Percentiles rank a stretch among this genome's conserved stretches.
Conservation (phyloP, 768 basidiomycete species). For the Mycena epipterygia region DNA sequence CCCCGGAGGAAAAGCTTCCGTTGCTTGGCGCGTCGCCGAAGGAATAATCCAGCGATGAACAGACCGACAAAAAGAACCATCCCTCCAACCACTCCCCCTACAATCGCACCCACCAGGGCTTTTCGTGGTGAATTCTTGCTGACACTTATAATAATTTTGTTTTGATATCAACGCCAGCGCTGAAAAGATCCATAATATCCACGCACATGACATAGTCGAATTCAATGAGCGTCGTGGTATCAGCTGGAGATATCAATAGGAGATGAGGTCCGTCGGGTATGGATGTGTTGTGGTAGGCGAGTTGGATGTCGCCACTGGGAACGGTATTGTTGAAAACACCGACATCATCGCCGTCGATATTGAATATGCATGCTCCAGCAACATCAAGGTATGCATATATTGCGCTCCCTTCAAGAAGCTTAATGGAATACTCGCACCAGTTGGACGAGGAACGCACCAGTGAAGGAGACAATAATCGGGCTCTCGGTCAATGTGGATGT, state of each 20-base stretch:
- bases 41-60: neutral
- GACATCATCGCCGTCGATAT: conserved; percentile 17
- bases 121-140: neutral
- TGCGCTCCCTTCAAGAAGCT: conserved; percentile 1
- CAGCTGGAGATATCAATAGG: conserved; percentile 17
- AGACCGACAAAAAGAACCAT: neutral
- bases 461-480: conserved; percentile 17
- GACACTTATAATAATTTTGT: neutral
- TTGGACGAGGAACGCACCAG: neutral
- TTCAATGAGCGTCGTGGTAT: neutral
- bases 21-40: neutral
- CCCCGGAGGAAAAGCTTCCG: neutral
- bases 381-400: conserved; percentile 11
- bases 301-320: neutral
- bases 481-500: conserved; percentile 19
- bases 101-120: neutral
- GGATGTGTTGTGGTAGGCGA: conserved; percentile 21
- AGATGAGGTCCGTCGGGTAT: neutral
- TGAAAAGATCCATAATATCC: neutral
- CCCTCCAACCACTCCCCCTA: conserved; percentile 1
- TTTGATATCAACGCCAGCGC: neutral
- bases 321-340: neutral
- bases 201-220: conserved; percentile 20
- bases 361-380: neutral
- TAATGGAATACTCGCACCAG: neutral